These are phyloP conservation scores for Cryomyces minteri DNA, from an alignment of 495 filamentous ascomycete genomes.

Conservation along the genomic window DNA sequence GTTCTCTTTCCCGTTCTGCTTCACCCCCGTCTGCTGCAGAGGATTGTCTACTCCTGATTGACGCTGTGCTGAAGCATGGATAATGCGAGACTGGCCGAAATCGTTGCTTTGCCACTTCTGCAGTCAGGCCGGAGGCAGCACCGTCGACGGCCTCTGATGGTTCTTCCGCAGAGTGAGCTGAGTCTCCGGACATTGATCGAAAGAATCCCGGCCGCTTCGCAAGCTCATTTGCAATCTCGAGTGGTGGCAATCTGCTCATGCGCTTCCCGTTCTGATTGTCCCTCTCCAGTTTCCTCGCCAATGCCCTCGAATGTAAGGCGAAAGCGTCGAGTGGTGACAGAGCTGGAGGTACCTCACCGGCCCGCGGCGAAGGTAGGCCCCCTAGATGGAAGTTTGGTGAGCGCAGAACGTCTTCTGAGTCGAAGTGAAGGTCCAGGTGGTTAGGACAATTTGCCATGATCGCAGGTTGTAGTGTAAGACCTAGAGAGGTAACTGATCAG, in stretches of 20 bases:
- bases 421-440: constrained; percentile 8
- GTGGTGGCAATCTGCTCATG: constrained; percentile 67
- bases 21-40: too few species aligned
- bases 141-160: neutral
- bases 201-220: constrained; percentile 59
- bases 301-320: constrained; percentile 66
- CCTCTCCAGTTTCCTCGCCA: constrained; percentile 75
- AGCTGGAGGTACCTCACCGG: constrained; percentile 73
- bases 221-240: constrained; percentile 61
- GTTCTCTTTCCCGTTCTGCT: too few species aligned
- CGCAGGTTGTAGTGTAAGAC: too few species aligned
- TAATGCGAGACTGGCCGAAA: too few species aligned
- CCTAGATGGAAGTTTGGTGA: constrained; percentile 4
- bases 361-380: constrained; percentile 19
- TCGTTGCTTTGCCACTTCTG: too few species aligned
- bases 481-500: too few species aligned
- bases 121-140: too few species aligned
- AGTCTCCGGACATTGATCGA: constrained; percentile 31
- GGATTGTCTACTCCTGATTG: too few species aligned
- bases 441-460: constrained; percentile 3
- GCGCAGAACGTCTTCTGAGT: constrained; percentile 2
- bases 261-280: constrained; percentile 46
- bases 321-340: constrained; percentile 92
- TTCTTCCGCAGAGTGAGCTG: constrained; percentile 17
- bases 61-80: too few species aligned